A percentile compares a stretch with the other conserved stretches of the same genome.
Conservation (phyloP, 805 yeast species). For the Wickerhamomyces kurtzmanii region DNA sequence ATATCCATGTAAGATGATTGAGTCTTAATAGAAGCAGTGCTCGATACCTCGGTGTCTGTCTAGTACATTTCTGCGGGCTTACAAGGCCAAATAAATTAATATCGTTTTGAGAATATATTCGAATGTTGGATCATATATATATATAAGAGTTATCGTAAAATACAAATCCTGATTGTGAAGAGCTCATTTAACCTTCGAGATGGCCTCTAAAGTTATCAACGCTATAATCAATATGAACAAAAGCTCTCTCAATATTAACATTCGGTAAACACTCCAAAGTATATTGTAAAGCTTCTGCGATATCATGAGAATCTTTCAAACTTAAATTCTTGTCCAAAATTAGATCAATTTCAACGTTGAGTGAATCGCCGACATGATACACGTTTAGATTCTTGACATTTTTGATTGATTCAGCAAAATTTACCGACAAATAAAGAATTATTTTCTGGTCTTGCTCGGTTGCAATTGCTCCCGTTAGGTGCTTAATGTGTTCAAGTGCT, state of each 20-base stretch:
- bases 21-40: no score
- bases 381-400: conserved; percentile 59
- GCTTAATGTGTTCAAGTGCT: conserved; percentile 64
- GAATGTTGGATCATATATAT: no score
- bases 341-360: conserved; percentile 70
- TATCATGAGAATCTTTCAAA: conserved; percentile 65
- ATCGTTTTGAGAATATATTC: no score
- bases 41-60: no score
- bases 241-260: conserved; percentile 71
- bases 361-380: conserved; percentile 71
- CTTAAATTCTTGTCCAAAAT: conserved; percentile 40
- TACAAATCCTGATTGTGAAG: no score
- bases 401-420: conserved; percentile 60
- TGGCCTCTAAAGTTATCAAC: conserved; percentile 30
- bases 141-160: no score
- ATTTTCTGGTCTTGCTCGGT: conserved; percentile 52
- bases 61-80: no score
- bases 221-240: conserved; percentile 65
- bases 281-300: conserved; percentile 75
- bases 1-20: no score
- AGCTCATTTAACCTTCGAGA: no score
- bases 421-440: conserved; percentile 52
- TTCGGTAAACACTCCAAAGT: conserved; percentile 69
- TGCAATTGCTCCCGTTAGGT: conserved; percentile 69
- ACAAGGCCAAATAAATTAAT: no score